Percentiles rank a stretch among this genome's conserved stretches.
phyloP scores from a whole-genome alignment of 225 moss, liverwort and hornwort species.

The Marchantia polymorpha region DNA sequence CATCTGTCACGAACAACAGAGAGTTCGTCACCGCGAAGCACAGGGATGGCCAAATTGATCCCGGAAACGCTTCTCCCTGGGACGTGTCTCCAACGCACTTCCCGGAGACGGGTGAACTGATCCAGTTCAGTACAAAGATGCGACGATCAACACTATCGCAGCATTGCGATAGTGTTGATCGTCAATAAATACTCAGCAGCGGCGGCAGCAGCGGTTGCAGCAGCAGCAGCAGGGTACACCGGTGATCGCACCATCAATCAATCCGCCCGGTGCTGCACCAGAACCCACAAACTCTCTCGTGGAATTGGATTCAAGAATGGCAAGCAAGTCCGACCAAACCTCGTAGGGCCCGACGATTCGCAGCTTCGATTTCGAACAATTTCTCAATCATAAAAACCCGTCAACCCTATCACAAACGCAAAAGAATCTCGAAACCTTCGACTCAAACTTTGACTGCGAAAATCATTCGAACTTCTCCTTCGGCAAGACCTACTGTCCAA shows the following conservation, averaged over 20 bases:
- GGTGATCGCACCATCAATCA: background rate
- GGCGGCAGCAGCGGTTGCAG: no score
- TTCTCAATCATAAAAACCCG: no score
- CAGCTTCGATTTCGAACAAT: no score
- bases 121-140: slow-evolving; percentile 1
- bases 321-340: background rate
- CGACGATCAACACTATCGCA: background rate
- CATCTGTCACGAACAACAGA: background rate
- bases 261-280: background rate
- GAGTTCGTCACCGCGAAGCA: background rate
- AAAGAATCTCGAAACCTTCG: no score
- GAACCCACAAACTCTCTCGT: background rate
- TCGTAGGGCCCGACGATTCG: no score
- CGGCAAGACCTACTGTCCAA: no score
- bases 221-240: background rate
- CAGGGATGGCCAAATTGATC: background rate
- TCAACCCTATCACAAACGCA: no score
- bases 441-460: no score
- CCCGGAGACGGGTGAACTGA: background rate
- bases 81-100: background rate
- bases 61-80: background rate
- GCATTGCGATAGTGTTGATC: no score
- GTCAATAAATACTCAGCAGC: background rate
- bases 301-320: slow-evolving; percentile 3
- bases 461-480: no score